These are phyloP conservation scores for Populus hybrid DNA, from an alignment of 441 rosid species.

Conservation along the genomic window DNA sequence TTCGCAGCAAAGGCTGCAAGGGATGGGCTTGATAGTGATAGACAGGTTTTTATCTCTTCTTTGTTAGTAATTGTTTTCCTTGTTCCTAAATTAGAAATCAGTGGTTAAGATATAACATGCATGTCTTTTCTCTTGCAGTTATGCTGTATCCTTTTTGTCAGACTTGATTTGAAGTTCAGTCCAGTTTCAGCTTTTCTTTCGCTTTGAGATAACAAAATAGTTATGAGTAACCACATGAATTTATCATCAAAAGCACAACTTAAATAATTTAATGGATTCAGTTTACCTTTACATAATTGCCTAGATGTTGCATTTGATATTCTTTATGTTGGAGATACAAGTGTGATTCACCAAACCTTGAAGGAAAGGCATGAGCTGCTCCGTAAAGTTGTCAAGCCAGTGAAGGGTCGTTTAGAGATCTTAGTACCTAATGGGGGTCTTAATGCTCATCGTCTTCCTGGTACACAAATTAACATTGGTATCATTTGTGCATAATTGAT, in stretches of 20 bases:
- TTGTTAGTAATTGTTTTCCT: constrained; percentile 10
- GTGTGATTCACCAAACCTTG: constrained; percentile 93
- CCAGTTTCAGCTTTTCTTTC: constrained; percentile 20
- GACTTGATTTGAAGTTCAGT: constrained; percentile 13
- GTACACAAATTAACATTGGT: constrained; percentile 33
- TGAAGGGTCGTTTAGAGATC: constrained; percentile 84
- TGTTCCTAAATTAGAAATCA: background rate
- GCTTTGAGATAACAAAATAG: constrained; percentile 6
- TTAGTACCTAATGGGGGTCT: constrained; percentile 81
- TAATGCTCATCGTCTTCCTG: constrained; percentile 54
- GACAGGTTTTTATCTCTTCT: constrained; percentile 54
- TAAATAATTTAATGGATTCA: constrained; percentile 9
- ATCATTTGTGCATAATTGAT: background rate
- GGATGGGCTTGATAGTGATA: constrained; percentile 83
- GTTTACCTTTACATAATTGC: constrained; percentile 49
- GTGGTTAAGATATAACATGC: constrained; percentile 21
- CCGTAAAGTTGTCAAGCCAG: constrained; percentile 64
- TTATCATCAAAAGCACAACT: constrained; percentile 15
- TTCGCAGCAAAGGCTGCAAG: constrained; percentile 88
- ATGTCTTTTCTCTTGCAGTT: constrained; percentile 60
- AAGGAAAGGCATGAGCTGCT: constrained; percentile 92
- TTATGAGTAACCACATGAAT: background rate
- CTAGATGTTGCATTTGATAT: constrained; percentile 95
- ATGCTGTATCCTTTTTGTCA: constrained; percentile 83
- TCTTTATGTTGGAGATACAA: constrained; percentile 93